phyloP scores from a whole-genome alignment of 1,284 basidiomycete species.

The Sanghuangporus weigelae region DNA sequence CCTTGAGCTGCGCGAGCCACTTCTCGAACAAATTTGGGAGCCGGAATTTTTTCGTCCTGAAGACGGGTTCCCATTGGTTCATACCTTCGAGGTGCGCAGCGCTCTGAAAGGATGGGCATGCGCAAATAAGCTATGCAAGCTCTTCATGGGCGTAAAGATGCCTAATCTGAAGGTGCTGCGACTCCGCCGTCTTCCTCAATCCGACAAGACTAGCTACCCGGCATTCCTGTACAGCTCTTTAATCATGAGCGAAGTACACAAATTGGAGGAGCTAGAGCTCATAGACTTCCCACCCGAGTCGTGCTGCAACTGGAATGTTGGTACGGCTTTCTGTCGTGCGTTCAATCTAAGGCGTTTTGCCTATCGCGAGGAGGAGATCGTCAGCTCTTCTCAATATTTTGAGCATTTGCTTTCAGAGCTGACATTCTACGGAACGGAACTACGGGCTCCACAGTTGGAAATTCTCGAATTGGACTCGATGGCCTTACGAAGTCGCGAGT shows the following conservation, averaged over 20 bases:
- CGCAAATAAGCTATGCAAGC: neutral
- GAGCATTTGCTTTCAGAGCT: neutral
- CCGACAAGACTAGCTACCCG: neutral
- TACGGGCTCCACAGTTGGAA: neutral
- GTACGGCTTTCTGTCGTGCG: neutral
- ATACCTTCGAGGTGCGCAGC: constrained; percentile 7
- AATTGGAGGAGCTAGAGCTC: neutral
- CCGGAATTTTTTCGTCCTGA: neutral
- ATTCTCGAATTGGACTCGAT: neutral
- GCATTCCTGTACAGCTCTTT: neutral
- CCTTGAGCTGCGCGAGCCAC: neutral
- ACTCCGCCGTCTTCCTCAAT: neutral
- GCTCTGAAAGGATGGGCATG: neutral
- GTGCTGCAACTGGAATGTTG: neutral
- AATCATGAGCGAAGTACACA: neutral
- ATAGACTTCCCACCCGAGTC: neutral
- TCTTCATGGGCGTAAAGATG: constrained; percentile 1
- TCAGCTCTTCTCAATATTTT: neutral
- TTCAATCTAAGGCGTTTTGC: neutral
- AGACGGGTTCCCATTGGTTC: neutral
- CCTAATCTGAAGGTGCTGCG: constrained; percentile 1
- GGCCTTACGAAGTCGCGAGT: neutral
- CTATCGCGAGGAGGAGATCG: constrained; percentile 1
- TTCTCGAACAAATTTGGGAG: neutral
- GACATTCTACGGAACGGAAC: neutral